A percentile compares a stretch with the other conserved stretches of the same genome.
Evolutionary conservation across 2,329 filamentous ascomycete species (phyloP).

Genomic region (Rasamsonia emersonii): DNA sequence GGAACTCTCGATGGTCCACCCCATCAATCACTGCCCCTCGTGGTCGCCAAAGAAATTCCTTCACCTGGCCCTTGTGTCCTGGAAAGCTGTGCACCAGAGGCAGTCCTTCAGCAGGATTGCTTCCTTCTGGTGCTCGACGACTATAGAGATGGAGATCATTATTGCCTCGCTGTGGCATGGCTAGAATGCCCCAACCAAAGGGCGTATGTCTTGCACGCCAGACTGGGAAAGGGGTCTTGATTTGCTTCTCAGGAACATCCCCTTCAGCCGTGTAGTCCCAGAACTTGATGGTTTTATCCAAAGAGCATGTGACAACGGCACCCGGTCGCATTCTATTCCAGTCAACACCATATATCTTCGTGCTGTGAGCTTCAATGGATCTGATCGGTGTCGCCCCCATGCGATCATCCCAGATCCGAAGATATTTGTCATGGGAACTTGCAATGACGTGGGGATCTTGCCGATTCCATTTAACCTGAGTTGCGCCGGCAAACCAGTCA

Average conservation of each 20-base stretch:
- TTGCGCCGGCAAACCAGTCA: conserved; percentile 88
- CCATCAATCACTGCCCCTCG: conserved; percentile 61
- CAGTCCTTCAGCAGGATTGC: conserved; percentile 26
- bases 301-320: conserved; percentile 74
- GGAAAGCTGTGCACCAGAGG: conserved; percentile 44
- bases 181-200: conserved; percentile 75
- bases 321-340: conserved; percentile 74
- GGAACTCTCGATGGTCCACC: conserved; percentile 80
- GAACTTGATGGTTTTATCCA: conserved; percentile 87
- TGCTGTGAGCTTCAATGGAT: conserved; percentile 79
- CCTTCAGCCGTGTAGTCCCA: conserved; percentile 68
- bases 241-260: conserved; percentile 63
- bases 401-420: conserved; percentile 85
- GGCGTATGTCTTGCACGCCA: conserved; percentile 89
- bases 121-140: conserved; percentile 40
- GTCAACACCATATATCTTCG: conserved; percentile 91
- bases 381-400: conserved; percentile 68
- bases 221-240: conserved; percentile 75
- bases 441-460: conserved; percentile 80
- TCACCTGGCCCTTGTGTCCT: conserved; percentile 58
- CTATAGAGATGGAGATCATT: conserved; percentile 81
- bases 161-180: conserved; percentile 86
- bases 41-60: conserved; percentile 84
- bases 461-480: conserved; percentile 90
- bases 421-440: conserved; percentile 78